Evolutionary conservation across 2,329 filamentous ascomycete species (phyloP).

Genomic region (Fusarium nelsonii): DNA sequence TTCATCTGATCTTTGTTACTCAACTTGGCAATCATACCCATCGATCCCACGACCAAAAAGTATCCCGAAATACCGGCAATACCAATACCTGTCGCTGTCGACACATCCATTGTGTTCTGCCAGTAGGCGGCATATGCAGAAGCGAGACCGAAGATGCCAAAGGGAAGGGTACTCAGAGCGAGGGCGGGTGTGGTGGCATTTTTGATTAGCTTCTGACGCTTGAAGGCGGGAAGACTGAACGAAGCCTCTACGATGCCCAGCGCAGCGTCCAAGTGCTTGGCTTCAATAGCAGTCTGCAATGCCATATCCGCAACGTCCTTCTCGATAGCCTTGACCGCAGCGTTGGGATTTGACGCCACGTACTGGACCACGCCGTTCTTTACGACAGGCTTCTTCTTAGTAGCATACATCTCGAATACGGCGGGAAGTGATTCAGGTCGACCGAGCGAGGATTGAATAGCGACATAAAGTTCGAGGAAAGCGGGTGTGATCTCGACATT

Average conservation of each 20-base stretch:
- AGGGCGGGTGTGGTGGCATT: slow-evolving; percentile 71
- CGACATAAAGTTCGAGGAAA: slow-evolving; percentile 80
- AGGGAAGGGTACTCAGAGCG: slow-evolving; percentile 70
- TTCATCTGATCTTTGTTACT: slow-evolving; percentile 96
- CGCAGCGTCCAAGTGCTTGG: slow-evolving; percentile 81
- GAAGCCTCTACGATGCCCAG: slow-evolving; percentile 79
- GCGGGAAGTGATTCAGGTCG: slow-evolving; percentile 82
- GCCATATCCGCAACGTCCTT: slow-evolving; percentile 77
- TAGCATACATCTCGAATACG: slow-evolving; percentile 84
- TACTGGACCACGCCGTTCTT: slow-evolving; percentile 71
- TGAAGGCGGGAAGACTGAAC: slow-evolving; percentile 75
- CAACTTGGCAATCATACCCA: slow-evolving; percentile 85
- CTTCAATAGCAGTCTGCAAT: slow-evolving; percentile 81
- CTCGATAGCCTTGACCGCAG: slow-evolving; percentile 78
- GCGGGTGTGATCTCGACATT: slow-evolving; percentile 83
- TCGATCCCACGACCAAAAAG: slow-evolving; percentile 80
- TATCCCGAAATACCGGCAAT: slow-evolving; percentile 88
- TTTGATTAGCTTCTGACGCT: slow-evolving; percentile 74
- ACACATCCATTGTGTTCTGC: slow-evolving; percentile 79
- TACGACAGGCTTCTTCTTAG: slow-evolving; percentile 79
- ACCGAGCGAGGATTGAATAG: slow-evolving; percentile 78
- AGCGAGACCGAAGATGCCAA: slow-evolving; percentile 78
- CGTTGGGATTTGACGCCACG: slow-evolving; percentile 73
- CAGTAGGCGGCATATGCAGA: slow-evolving; percentile 60
- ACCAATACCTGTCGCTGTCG: slow-evolving; percentile 79